A percentile compares a stretch with the other conserved stretches of the same genome.
Conservation (phyloP, 2,329 filamentous ascomycete species). For the Delphinella strobiligena region DNA sequence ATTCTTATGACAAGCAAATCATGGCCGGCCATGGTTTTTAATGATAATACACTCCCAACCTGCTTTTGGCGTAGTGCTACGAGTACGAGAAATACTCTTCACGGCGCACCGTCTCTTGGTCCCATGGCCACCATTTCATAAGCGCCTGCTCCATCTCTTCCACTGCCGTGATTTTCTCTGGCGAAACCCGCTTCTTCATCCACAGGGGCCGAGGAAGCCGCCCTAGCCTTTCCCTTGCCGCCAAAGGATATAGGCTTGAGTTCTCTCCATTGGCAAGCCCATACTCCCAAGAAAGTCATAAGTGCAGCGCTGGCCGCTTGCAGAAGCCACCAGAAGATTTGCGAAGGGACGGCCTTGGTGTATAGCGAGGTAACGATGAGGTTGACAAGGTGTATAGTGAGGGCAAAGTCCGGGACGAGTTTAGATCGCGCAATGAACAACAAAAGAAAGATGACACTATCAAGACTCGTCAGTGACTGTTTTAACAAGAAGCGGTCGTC, state of each 20-base stretch:
- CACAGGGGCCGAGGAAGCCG: conserved; percentile 10
- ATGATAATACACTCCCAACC: too few species aligned
- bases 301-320: conserved; percentile 48
- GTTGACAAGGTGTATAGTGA: conserved; percentile 78
- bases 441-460: conserved; percentile 71
- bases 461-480: too few species aligned
- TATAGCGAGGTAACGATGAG: conserved; percentile 68
- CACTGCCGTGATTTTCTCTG: conserved; percentile 27
- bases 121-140: conserved; percentile 37
- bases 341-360: conserved; percentile 60
- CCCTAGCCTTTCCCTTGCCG: conserved; percentile 31
- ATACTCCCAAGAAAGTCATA: conserved; percentile 66
- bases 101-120: too few species aligned
- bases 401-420: conserved; percentile 85
- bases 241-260: conserved; percentile 81
- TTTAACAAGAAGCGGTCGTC: too few species aligned
- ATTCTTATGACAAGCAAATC: too few species aligned
- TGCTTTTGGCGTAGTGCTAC: too few species aligned
- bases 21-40: too few species aligned
- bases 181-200: conserved; percentile 27
- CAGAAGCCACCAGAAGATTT: conserved; percentile 77
- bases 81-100: too few species aligned
- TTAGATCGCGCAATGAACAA: conserved; percentile 79
- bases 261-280: conserved; percentile 86
- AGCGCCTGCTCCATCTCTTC: conserved; percentile 32